A percentile compares a stretch with the other conserved stretches of the same genome.
These are phyloP conservation scores for Coemansia biformis DNA, from an alignment of 192 early-diverging fungal genomes.

Conservation along the genomic window DNA sequence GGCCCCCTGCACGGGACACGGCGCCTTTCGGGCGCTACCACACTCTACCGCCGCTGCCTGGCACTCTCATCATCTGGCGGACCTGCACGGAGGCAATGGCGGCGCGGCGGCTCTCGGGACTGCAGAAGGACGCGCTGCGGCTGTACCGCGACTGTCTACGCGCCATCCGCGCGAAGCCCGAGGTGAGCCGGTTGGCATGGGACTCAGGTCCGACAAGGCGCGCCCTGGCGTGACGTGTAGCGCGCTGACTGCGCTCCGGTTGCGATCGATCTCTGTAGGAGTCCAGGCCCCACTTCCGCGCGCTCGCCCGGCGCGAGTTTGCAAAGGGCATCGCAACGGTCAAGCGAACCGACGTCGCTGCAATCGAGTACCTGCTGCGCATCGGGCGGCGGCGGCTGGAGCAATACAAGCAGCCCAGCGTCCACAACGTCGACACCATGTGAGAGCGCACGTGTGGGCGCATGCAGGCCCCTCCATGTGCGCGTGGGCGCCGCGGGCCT, in stretches of 20 bases:
- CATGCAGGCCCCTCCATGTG: too few species aligned
- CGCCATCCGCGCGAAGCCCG: conserved; percentile 58
- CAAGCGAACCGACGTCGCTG: conserved; percentile 57
- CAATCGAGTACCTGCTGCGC: conserved; percentile 66
- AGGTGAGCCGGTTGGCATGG: conserved; percentile 51
- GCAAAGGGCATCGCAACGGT: conserved; percentile 50
- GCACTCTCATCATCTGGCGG: too few species aligned
- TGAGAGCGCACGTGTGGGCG: too few species aligned
- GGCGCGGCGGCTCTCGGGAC: conserved; percentile 53
- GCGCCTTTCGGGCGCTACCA: too few species aligned
- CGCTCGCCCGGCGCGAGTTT: conserved; percentile 66
- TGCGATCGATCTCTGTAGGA: conserved; percentile 51
- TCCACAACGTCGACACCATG: conserved; percentile 50
- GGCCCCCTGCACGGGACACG: too few species aligned
- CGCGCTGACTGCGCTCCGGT: too few species aligned
- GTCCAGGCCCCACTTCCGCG: conserved; percentile 57
- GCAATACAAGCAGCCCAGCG: conserved; percentile 56
- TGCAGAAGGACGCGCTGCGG: conserved; percentile 61
- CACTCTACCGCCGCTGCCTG: too few species aligned
- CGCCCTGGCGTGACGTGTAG: too few species aligned
- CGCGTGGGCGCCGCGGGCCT: too few species aligned
- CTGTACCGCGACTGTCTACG: conserved; percentile 68
- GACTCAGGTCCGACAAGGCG: too few species aligned
- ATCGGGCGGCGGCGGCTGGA: conserved; percentile 60
- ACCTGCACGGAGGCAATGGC: too few species aligned